Conservation (phyloP, 306 rosid species). For the Erythrophleum fordii region DNA sequence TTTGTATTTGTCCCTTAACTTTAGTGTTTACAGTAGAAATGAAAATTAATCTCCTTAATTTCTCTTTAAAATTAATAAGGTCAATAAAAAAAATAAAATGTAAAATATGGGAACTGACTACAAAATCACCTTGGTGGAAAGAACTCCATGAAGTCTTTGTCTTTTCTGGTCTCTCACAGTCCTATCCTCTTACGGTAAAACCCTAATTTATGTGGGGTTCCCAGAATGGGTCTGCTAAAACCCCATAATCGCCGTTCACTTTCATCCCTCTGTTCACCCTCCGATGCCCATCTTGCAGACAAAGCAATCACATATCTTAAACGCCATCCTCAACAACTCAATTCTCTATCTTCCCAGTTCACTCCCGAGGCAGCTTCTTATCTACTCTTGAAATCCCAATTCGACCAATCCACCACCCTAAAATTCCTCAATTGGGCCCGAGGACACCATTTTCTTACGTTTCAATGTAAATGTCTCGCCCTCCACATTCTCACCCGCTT, state of each 20-base stretch:
- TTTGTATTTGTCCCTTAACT: no score
- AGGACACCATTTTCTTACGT: constrained; percentile 56
- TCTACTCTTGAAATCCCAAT: constrained; percentile 75
- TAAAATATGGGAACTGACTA: no score
- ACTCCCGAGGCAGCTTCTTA: constrained; percentile 77
- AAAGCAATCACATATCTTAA: constrained; percentile 70
- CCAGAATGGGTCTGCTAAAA: constrained; percentile 47
- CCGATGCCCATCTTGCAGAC: constrained; percentile 48
- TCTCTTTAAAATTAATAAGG: no score
- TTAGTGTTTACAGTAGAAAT: no score
- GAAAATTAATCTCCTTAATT: no score
- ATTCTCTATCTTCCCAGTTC: constrained; percentile 57
- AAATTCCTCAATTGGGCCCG: constrained; percentile 78
- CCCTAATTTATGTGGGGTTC: not conserved
- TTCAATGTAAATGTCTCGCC: constrained; percentile 72
- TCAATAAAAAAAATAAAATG: no score
- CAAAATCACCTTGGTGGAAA: no score
- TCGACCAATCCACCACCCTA: constrained; percentile 52
- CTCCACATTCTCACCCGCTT: constrained; percentile 84
- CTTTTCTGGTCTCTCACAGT: not conserved
- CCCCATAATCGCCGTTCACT: constrained; percentile 33
- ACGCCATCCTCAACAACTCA: constrained; percentile 68
- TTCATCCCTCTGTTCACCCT: constrained; percentile 44
- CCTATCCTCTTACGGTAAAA: not conserved
- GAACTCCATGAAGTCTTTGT: not conserved